These are phyloP conservation scores for Trypanosoma grayi DNA, from an alignment of 208 protist species.

Conservation along the genomic window DNA sequence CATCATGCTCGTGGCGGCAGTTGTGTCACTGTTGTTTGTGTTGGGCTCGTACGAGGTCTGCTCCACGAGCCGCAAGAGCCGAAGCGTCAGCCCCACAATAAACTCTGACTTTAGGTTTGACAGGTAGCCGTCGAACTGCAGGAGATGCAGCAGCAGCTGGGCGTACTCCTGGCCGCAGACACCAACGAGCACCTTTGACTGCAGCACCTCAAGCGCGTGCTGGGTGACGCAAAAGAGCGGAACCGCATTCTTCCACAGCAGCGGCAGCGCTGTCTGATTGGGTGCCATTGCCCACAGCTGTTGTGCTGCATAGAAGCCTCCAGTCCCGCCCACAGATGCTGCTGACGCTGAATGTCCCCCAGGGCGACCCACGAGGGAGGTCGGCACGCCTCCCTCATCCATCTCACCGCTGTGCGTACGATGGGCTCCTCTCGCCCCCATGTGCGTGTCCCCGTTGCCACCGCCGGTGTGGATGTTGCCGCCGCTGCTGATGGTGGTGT, in stretches of 20 bases:
- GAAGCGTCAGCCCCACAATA: slow-evolving; percentile 34
- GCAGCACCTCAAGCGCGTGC: slow-evolving; percentile 70
- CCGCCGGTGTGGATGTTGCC: not conserved
- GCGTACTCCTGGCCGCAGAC: slow-evolving; percentile 67
- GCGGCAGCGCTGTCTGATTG: slow-evolving; percentile 37
- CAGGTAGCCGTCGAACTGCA: slow-evolving; percentile 50
- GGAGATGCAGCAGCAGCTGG: slow-evolving; percentile 40
- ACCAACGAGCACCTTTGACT: slow-evolving; percentile 47
- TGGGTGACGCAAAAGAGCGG: slow-evolving; percentile 47
- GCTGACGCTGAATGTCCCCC: not conserved
- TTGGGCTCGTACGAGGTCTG: slow-evolving; percentile 24
- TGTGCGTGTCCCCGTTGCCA: not conserved
- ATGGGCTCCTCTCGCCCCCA: not conserved
- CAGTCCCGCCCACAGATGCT: not conserved
- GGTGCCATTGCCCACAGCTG: slow-evolving; percentile 8
- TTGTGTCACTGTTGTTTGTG: not conserved
- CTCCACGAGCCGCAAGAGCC: slow-evolving; percentile 46
- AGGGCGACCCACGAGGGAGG: not conserved
- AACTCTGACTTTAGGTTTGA: slow-evolving; percentile 37
- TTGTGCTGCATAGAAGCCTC: not conserved
- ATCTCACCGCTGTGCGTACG: not conserved
- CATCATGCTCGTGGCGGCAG: not conserved
- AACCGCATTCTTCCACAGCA: slow-evolving; percentile 73
- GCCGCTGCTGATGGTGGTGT: not conserved
- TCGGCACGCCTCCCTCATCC: not conserved